A percentile compares a stretch with the other conserved stretches of the same genome.
Conservation (phyloP, 169 alveolate species). For the Haemoproteus tartakovskyi region DNA sequence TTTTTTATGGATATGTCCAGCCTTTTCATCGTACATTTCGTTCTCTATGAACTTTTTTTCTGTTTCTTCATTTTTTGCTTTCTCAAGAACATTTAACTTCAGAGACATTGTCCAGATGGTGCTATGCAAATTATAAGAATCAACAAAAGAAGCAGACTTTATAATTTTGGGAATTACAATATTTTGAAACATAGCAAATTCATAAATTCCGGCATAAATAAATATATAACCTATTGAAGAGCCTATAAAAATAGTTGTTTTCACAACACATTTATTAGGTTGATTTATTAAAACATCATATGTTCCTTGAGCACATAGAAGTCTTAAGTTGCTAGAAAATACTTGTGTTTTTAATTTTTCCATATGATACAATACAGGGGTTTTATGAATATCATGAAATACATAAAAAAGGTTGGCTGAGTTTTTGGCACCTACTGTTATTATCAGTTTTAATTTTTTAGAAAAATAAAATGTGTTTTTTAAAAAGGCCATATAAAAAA, state of each 20-base stretch:
- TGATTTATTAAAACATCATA: not conserved
- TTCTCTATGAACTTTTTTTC: not conserved
- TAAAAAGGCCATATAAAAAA: slow-evolving; percentile 32
- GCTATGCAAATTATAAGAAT: slow-evolving; percentile 19
- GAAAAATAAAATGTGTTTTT: slow-evolving; percentile 22
- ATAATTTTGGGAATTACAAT: slow-evolving; percentile 19
- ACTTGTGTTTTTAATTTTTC: slow-evolving; percentile 30
- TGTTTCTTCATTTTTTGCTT: not conserved
- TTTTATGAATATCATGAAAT: not conserved
- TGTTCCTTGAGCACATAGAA: slow-evolving; percentile 37
- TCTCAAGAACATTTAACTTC: not conserved
- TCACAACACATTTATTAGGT: not conserved
- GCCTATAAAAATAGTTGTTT: slow-evolving; percentile 20
- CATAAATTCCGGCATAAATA: slow-evolving; percentile 17
- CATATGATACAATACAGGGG: slow-evolving; percentile 44
- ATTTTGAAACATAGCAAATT: slow-evolving; percentile 14
- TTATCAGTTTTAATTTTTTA: slow-evolving; percentile 10
- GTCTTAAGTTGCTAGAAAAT: slow-evolving; percentile 40
- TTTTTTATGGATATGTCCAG: too few species aligned
- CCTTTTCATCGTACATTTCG: slow-evolving; percentile 15
- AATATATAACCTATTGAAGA: slow-evolving; percentile 51
- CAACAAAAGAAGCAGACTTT: slow-evolving; percentile 2
- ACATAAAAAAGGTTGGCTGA: slow-evolving; percentile 34
- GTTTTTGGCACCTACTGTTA: slow-evolving; percentile 55
- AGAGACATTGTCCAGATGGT: slow-evolving; percentile 9